phyloP scores from a whole-genome alignment of 169 alveolate genomes.

The Eimeria sp. region DNA sequence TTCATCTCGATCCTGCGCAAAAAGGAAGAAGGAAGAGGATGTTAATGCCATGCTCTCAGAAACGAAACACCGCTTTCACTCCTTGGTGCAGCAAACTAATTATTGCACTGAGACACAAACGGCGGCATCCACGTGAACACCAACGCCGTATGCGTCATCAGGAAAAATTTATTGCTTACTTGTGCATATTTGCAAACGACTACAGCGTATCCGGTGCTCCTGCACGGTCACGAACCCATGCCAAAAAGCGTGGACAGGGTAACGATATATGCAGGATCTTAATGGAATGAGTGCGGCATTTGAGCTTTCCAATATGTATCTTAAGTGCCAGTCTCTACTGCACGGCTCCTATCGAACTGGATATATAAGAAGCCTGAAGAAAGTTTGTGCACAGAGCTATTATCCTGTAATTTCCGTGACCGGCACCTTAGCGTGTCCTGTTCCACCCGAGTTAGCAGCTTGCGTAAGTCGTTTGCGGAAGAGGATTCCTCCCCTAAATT shows the following conservation, averaged over 20 bases:
- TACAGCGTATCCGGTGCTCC: conserved; percentile 64
- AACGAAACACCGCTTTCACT: not conserved
- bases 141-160: not conserved
- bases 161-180: conserved; percentile 11
- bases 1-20: conserved; percentile 39
- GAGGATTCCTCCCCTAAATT: not conserved
- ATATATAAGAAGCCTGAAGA: not conserved
- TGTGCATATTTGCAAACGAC: conserved; percentile 73
- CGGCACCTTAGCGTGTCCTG: conserved; percentile 58
- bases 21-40: not conserved
- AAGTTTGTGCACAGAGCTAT: not conserved
- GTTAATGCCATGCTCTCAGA: not conserved
- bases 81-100: not conserved
- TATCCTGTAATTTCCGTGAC: not conserved
- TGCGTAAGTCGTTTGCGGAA: conserved; percentile 14
- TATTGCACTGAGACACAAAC: not conserved
- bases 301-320: not conserved
- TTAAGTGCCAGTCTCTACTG: not conserved
- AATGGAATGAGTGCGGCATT: not conserved
- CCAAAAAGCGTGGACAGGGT: not conserved
- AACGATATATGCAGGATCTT: not conserved
- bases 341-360: not conserved
- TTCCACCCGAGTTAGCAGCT: conserved; percentile 37
- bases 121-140: not conserved
- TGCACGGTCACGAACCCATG: not conserved